These are phyloP conservation scores for Kodamaea suecica DNA, from an alignment of 1,139 yeast genomes.

Conservation along the genomic window DNA sequence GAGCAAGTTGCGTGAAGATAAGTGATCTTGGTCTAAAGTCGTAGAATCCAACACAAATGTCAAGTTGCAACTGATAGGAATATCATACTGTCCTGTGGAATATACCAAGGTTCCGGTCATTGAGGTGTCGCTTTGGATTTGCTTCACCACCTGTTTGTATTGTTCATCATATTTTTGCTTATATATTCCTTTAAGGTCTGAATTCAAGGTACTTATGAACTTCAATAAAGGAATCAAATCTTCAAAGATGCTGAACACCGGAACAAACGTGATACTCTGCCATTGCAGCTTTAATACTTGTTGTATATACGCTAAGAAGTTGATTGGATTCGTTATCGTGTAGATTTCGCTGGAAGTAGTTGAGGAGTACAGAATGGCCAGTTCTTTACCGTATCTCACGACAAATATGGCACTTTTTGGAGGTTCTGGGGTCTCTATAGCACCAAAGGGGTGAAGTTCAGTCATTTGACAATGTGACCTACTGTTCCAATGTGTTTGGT, in stretches of 20 bases:
- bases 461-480: too few species aligned
- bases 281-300: slow-evolving; percentile 12
- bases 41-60: slow-evolving; percentile 19
- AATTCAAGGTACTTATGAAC: slow-evolving; percentile 11
- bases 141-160: slow-evolving; percentile 9
- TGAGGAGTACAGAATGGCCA: slow-evolving; percentile 7
- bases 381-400: slow-evolving; percentile 5
- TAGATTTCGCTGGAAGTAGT: slow-evolving; percentile 19
- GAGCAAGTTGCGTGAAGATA: slow-evolving; percentile 21
- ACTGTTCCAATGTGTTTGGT: too few species aligned
- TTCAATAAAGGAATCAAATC: slow-evolving; percentile 16
- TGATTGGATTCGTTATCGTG: slow-evolving; percentile 18
- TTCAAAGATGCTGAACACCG: slow-evolving; percentile 14
- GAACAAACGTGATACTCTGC: slow-evolving; percentile 13
- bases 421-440: too few species aligned
- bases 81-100: slow-evolving; percentile 19
- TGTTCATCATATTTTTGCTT: slow-evolving; percentile 5
- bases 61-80: slow-evolving; percentile 19
- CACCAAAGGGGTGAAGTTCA: too few species aligned
- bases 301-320: slow-evolving; percentile 20
- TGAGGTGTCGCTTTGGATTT: slow-evolving; percentile 7
- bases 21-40: slow-evolving; percentile 17
- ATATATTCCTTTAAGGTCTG: slow-evolving; percentile 2
- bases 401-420: slow-evolving; percentile 2
- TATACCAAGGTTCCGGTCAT: background rate